phyloP scores from a whole-genome alignment of 73 alveolate species.

The Durusdinium trenchii region DNA sequence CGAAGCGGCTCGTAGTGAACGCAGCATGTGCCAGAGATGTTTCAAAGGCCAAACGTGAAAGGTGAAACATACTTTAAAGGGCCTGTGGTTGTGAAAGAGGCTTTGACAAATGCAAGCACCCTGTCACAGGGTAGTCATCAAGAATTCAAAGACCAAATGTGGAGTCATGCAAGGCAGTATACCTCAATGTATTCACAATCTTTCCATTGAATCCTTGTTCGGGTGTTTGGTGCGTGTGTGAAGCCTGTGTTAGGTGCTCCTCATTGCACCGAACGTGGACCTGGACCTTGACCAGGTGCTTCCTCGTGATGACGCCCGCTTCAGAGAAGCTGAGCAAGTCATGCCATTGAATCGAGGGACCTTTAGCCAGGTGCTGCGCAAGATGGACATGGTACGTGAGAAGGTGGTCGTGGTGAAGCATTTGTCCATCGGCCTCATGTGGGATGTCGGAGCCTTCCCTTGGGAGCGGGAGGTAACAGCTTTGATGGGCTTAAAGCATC shows the following conservation, averaged over 20 bases:
- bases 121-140: not conserved
- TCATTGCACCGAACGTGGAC: no score
- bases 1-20: not conserved
- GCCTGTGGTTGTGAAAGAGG: not conserved
- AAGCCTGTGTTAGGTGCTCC: no score
- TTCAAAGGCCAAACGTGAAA: not conserved
- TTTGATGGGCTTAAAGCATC: not conserved
- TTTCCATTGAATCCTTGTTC: not conserved
- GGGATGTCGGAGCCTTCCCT: not conserved
- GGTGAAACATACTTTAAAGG: not conserved
- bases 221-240: not conserved
- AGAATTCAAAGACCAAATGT: not conserved
- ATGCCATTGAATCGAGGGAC: not conserved
- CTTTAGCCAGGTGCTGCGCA: not conserved
- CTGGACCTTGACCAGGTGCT: no score
- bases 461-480: not conserved
- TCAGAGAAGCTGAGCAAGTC: no score
- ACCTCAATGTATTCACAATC: not conserved
- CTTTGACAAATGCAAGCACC: not conserved
- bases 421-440: not conserved
- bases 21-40: not conserved
- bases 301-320: no score
- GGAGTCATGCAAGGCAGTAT: not conserved
- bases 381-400: not conserved
- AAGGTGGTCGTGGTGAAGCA: not conserved